phyloP scores from a whole-genome alignment of 352 stramenopile species.

The Phytophthora hibernalis region DNA sequence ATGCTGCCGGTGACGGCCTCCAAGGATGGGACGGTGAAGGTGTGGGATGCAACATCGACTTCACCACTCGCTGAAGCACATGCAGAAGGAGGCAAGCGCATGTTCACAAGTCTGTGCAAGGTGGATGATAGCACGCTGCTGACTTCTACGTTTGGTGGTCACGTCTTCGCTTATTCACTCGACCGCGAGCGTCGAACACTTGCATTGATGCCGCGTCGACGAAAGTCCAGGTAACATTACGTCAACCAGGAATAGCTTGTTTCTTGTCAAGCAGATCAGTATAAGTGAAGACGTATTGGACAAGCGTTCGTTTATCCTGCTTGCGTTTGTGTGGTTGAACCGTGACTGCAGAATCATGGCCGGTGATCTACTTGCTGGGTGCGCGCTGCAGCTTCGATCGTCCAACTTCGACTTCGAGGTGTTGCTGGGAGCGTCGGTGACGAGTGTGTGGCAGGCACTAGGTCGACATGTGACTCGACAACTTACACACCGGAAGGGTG shows the following conservation, averaged over 20 bases:
- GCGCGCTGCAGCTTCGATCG: slow-evolving; percentile 50
- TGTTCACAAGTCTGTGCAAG: slow-evolving; percentile 73
- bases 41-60: slow-evolving; percentile 58
- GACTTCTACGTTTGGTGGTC: slow-evolving; percentile 63
- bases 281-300: slow-evolving; percentile 29
- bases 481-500: slow-evolving; percentile 36
- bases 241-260: slow-evolving; percentile 27
- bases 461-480: slow-evolving; percentile 37
- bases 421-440: slow-evolving; percentile 51
- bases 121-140: slow-evolving; percentile 46
- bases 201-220: slow-evolving; percentile 16
- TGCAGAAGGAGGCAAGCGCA: slow-evolving; percentile 47
- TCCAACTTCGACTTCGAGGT: slow-evolving; percentile 72
- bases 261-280: slow-evolving; percentile 5
- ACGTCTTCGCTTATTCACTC: slow-evolving; percentile 55
- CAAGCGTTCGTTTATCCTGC: background rate
- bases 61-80: slow-evolving; percentile 52
- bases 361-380: slow-evolving; percentile 48
- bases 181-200: slow-evolving; percentile 32
- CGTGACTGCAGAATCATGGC: slow-evolving; percentile 3
- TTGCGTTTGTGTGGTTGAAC: background rate
- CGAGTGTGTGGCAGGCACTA: slow-evolving; percentile 57
- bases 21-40: slow-evolving; percentile 80
- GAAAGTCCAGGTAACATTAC: slow-evolving; percentile 16
- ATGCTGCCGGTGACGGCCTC: slow-evolving; percentile 68